These are phyloP conservation scores for Rhytidiadelphus loreus DNA, from an alignment of 225 moss, liverwort and hornwort species.

Conservation along the genomic window DNA sequence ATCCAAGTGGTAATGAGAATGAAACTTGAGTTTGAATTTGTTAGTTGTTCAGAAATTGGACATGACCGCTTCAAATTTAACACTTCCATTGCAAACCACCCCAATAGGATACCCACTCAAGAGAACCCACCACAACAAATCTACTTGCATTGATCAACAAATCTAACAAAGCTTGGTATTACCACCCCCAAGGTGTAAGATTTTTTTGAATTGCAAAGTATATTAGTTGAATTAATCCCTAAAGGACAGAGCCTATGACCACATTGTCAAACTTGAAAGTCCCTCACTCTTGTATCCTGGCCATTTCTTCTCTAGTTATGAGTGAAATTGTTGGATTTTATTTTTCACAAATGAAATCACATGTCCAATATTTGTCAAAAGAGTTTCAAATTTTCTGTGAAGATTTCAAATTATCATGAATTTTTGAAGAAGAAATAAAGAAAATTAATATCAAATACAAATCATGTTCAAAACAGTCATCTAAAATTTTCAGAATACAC, in stretches of 20 bases:
- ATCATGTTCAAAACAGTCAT: neutral
- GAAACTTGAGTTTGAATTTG: no score
- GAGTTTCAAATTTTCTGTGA: neutral
- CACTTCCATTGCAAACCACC: fast-evolving
- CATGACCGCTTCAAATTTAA: no score
- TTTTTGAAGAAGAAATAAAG: neutral
- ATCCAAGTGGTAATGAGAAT: no score
- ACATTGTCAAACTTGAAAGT: neutral
- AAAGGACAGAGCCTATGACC: fast-evolving
- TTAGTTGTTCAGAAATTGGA: no score
- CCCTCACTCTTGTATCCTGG: neutral
- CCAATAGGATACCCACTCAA: neutral
- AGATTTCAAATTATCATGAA: neutral
- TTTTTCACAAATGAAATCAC: neutral
- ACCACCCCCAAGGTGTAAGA: neutral
- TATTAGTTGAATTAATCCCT: neutral
- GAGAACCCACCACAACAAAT: fast-evolving
- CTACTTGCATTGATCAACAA: neutral
- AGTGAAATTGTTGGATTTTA: neutral
- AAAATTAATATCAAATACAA: neutral
- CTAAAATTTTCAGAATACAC: neutral
- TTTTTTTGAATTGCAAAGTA: neutral
- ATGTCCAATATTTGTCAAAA: neutral
- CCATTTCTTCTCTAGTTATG: neutral
- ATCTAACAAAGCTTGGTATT: neutral